phyloP scores from a whole-genome alignment of 176 grass and related monocot species.

The Coix lacrymajobi region DNA sequence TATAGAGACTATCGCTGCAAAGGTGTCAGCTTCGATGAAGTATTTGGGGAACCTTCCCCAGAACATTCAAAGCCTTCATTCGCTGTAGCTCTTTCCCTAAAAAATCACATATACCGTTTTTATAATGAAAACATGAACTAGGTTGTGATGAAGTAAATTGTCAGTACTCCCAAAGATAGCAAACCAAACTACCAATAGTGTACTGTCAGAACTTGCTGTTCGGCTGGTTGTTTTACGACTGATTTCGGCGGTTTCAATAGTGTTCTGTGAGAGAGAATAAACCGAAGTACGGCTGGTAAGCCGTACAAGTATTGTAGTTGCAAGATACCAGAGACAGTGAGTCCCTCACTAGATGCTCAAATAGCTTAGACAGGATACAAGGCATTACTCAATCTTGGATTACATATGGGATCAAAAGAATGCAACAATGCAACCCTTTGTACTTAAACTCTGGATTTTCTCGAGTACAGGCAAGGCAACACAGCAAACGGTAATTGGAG shows the following conservation, averaged over 20 bases:
- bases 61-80: slow-evolving; percentile 72
- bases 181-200: background rate
- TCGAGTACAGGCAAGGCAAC: background rate
- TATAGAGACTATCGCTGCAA: slow-evolving; percentile 15
- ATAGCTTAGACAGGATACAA: background rate
- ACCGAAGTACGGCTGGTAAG: too few species aligned
- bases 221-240: too few species aligned
- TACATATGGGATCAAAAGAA: background rate
- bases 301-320: slow-evolving; percentile 1
- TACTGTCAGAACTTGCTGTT: too few species aligned
- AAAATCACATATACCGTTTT: background rate
- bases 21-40: slow-evolving; percentile 22
- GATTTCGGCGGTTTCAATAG: too few species aligned
- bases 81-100: slow-evolving; percentile 69
- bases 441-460: background rate
- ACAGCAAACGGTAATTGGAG: background rate
- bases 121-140: background rate
- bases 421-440: background rate
- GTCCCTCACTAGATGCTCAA: background rate
- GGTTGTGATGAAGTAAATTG: background rate
- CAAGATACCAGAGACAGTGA: background rate
- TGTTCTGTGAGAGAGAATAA: too few species aligned
- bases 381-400: background rate
- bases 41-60: slow-evolving; percentile 59
- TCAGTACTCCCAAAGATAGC: background rate